Evolutionary conservation across 257 asterid species (phyloP).

Genomic region (Coffea canephora): DNA sequence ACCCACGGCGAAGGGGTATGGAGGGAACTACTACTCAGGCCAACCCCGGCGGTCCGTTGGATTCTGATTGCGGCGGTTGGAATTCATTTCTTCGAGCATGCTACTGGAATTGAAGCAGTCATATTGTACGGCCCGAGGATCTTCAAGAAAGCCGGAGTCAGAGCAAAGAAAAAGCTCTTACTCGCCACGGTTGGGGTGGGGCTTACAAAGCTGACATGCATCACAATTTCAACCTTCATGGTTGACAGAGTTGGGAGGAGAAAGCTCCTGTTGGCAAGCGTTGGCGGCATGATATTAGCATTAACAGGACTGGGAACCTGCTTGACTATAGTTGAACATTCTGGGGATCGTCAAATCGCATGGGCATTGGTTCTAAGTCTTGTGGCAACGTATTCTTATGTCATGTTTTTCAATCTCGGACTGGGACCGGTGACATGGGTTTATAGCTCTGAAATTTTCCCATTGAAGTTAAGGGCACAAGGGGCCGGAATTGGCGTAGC

Average conservation of each 20-base stretch:
- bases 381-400: constrained; percentile 40
- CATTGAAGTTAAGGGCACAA: constrained; percentile 51
- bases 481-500: constrained; percentile 67
- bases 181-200: constrained; percentile 65
- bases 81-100: constrained; percentile 70
- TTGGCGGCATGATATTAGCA: constrained; percentile 54
- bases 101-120: constrained; percentile 66
- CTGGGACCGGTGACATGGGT: constrained; percentile 88
- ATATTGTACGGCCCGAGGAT: constrained; percentile 59
- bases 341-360: constrained; percentile 24
- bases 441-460: constrained; percentile 70
- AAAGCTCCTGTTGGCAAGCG: constrained; percentile 44
- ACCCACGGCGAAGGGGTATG: constrained; percentile 32
- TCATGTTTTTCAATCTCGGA: constrained; percentile 64
- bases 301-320: constrained; percentile 51
- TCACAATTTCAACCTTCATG: constrained; percentile 44
- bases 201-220: constrained; percentile 47
- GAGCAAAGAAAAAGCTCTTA: constrained; percentile 33
- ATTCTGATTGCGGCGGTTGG: constrained; percentile 61
- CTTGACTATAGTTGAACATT: constrained; percentile 43
- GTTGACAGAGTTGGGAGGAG: constrained; percentile 63
- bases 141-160: constrained; percentile 60
- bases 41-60: constrained; percentile 52
- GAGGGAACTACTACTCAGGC: constrained; percentile 41
- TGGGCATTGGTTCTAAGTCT: constrained; percentile 59